Percentiles rank a stretch among this genome's conserved stretches.
Conservation (phyloP, 192 early-diverging fungal species). For the Gaertneriomyces semiglobifer region DNA sequence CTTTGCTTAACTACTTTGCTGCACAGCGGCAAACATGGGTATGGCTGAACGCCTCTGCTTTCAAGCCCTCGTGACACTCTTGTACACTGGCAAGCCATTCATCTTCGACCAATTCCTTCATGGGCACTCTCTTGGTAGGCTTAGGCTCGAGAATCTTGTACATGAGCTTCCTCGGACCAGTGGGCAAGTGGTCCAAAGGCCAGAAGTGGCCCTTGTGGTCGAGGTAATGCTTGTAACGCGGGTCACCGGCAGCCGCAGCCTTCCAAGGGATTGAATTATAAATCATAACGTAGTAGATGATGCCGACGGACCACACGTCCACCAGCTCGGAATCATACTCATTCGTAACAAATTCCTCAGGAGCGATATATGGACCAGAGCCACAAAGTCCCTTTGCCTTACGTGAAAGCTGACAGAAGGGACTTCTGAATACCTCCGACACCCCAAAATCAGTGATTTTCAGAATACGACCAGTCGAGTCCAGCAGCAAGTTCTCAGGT, state of each 20-base stretch:
- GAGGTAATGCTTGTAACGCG: slow-evolving; percentile 48
- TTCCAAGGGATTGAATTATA: slow-evolving; percentile 59
- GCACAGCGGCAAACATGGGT: too few species aligned
- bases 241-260: slow-evolving; percentile 36
- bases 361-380: slow-evolving; percentile 95
- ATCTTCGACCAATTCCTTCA: slow-evolving; percentile 66
- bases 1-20: too few species aligned
- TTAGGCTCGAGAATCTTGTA: slow-evolving; percentile 80
- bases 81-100: slow-evolving; percentile 58
- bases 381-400: slow-evolving; percentile 88
- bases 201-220: slow-evolving; percentile 56
- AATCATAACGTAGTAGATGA: slow-evolving; percentile 77
- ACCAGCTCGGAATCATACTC: slow-evolving; percentile 87
- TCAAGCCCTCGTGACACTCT: too few species aligned
- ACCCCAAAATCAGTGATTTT: slow-evolving; percentile 99
- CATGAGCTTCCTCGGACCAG: slow-evolving; percentile 68
- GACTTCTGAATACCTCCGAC: slow-evolving; percentile 87
- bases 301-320: slow-evolving; percentile 93
- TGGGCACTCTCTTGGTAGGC: slow-evolving; percentile 61
- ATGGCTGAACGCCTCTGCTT: too few species aligned
- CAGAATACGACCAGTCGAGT: slow-evolving; percentile 65
- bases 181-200: slow-evolving; percentile 68
- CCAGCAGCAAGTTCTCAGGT: slow-evolving; percentile 88
- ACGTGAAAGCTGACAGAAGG: slow-evolving; percentile 74
- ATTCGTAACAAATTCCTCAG: slow-evolving; percentile 67